Base-by-base conservation (phyloP, 192 early-diverging fungal species). In the Spizellomyces sp. region DNA sequence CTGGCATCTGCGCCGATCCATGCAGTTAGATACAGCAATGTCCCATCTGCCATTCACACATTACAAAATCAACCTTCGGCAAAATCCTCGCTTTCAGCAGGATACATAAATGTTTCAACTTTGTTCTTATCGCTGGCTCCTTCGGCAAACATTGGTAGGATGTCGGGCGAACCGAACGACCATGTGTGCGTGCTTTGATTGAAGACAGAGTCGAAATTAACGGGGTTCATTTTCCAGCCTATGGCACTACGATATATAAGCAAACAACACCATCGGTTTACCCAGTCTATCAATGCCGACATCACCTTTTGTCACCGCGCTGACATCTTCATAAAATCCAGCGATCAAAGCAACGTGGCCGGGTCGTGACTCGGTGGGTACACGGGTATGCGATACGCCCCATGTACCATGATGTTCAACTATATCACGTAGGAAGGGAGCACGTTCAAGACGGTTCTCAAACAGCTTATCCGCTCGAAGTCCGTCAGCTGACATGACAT, bases 261-360 rank as follows among this genome's bases (percentile, higher is more conserved):
- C 27, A 36, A 36, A 3, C 12, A 19, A 54, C 17, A 2, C 14
- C 50, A n/a, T 54, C 14, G 48, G 4, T 54, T 54, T 54, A 54
- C 14, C 50, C 12, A n/a, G 50, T 2, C 14, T 54, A 54, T 19
- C 50, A 54, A 54, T 19, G 0, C 50, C 50, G 50, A 36, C 27
- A 36, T 36, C 64, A 91, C 91, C 95, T 79, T 92, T 95, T 6
- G 95, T 98, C 21, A 98, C 96, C 4, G 96, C 96, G 80, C 93
- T 95, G 57, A 96, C 95, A 81, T 98, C 96, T 77, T 98, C 96
- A 79, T 98, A 98, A 76, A 98, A 95, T 6, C 96, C 96, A 12
- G 95, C 96, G 82, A 98, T 96, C 43, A 96, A 85, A 21, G 96
- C 96, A n/a, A 98, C 95, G 75, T 98, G 96, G 8, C 96, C 95